Base-by-base conservation (phyloP, 2,329 filamentous ascomycete genomes). In the Hymenoscyphus fraxineus region DNA sequence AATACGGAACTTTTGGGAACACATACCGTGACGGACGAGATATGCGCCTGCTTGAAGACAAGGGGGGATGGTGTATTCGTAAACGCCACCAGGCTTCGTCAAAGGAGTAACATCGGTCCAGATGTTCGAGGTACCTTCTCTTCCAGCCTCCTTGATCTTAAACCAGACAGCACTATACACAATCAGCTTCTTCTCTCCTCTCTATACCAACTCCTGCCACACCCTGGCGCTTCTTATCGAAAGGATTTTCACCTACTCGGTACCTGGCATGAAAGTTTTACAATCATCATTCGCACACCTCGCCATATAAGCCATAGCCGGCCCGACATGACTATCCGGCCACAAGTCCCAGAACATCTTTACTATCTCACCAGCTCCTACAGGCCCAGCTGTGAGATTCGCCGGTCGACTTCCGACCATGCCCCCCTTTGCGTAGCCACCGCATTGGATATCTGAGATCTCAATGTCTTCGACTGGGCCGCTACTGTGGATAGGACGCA, bases 221-320 rank as follows among this genome's bases (percentile, higher is more conserved):
- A 6, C 6, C 1, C 35, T 10, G 9, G 6, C 35, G 6, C 35
- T 7, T 35, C 35, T 35, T 5, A 15, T 10, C 38, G 15, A 2
- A 44, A 40, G 40, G n/a, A 22, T 27, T 70, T 74, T 62, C 67
- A 79, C 76, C 70, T 72, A 9, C 75, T 79, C 0, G 78, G 79
- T 35, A 7, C 9, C 9, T 5, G 83, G 83, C 64, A 78, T 73
- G 70, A 78, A 85, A 61, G 76, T 75, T 62, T 80, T 78, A 73
- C 83, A 86, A 1, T 83, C 79, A 0, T 76, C 73, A 57, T 82
- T 80, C 2, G 67, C 64, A 73, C 85, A 87, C 40, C 78, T 77
- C 5, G 85, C 85, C 83, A 87, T 85, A 71, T 87, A 87, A 0
- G 84, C 86, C 64, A 87, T 76, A 0, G 82, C 73, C 0, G 84